phyloP scores from a whole-genome alignment of 225 moss, liverwort and hornwort species.

The Straminergon stramineum region DNA sequence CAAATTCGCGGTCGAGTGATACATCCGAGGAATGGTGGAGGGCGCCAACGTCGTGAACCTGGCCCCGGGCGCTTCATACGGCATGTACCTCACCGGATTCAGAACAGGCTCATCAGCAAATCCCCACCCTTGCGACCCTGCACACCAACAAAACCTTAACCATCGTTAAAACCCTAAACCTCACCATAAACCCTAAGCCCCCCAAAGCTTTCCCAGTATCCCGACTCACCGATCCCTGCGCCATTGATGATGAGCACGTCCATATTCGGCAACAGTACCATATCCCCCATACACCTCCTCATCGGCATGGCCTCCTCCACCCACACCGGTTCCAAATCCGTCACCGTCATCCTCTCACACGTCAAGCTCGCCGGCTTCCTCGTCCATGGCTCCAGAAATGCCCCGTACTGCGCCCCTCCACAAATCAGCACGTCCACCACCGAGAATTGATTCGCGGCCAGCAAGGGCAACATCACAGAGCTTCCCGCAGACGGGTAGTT shows the following conservation, averaged over 20 bases:
- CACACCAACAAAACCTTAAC: background rate
- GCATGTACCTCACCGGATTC: constrained; percentile 53
- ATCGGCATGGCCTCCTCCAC: constrained; percentile 59
- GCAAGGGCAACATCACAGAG: constrained; percentile 46
- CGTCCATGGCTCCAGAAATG: constrained; percentile 26
- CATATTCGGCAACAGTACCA: constrained; percentile 64
- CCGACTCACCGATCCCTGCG: constrained; percentile 38
- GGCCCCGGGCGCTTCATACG: constrained; percentile 10
- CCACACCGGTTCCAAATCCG: constrained; percentile 36
- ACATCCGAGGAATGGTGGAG: constrained; percentile 50
- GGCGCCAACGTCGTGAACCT: constrained; percentile 49
- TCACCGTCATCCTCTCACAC: constrained; percentile 34
- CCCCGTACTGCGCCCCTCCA: constrained; percentile 48
- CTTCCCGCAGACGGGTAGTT: constrained; percentile 53
- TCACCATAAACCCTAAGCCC: background rate
- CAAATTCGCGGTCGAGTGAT: constrained; percentile 63
- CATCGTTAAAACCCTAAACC: background rate
- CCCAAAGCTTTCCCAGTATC: background rate
- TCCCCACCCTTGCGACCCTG: constrained; percentile 84
- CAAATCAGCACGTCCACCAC: constrained; percentile 40
- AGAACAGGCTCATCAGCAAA: constrained; percentile 45
- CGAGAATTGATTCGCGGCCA: constrained; percentile 26
- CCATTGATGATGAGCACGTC: constrained; percentile 76
- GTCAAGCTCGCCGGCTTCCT: constrained; percentile 17
- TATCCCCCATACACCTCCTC: constrained; percentile 71